phyloP scores from a whole-genome alignment of 805 yeast species.

The Starmerella vitae region DNA sequence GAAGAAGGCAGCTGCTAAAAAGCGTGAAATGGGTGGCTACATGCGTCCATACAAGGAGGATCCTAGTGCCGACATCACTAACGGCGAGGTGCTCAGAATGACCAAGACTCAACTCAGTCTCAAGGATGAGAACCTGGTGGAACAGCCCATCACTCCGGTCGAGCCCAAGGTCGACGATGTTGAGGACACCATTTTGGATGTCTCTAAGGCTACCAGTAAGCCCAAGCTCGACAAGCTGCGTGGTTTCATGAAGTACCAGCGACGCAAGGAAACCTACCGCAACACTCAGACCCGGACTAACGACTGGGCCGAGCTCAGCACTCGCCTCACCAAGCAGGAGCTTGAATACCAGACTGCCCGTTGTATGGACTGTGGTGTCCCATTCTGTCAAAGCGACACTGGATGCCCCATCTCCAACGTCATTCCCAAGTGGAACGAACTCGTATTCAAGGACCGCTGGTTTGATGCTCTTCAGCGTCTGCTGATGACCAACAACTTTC shows the following conservation, averaged over 20 bases:
- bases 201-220: conserved; percentile 41
- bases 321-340: conserved; percentile 71
- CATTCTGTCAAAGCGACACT: conserved; percentile 94
- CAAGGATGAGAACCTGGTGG: conserved; percentile 9
- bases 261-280: conserved; percentile 79
- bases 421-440: conserved; percentile 96
- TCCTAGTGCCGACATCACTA: conserved; percentile 74
- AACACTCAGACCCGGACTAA: conserved; percentile 57
- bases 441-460: conserved; percentile 92
- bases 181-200: conserved; percentile 75
- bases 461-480: conserved; percentile 80
- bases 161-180: conserved; percentile 85
- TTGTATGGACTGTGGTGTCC: conserved; percentile 99
- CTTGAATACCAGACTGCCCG: conserved; percentile 86
- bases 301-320: conserved; percentile 87
- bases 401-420: conserved; percentile 97
- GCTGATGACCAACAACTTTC: conserved; percentile 94
- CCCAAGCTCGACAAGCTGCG: conserved; percentile 62
- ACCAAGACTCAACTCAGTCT: conserved; percentile 20
- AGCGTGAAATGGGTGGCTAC: conserved; percentile 45
- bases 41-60: conserved; percentile 60
- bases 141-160: neutral
- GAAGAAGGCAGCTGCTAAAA: conserved; percentile 48
- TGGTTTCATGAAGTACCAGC: conserved; percentile 89
- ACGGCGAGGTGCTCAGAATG: conserved; percentile 61